Evolutionary conservation across 192 early-diverging fungal genomes (phyloP), one percentile per base, ranked within the genome.

Genomic region (Borealophlyctis nickersoniae): DNA sequence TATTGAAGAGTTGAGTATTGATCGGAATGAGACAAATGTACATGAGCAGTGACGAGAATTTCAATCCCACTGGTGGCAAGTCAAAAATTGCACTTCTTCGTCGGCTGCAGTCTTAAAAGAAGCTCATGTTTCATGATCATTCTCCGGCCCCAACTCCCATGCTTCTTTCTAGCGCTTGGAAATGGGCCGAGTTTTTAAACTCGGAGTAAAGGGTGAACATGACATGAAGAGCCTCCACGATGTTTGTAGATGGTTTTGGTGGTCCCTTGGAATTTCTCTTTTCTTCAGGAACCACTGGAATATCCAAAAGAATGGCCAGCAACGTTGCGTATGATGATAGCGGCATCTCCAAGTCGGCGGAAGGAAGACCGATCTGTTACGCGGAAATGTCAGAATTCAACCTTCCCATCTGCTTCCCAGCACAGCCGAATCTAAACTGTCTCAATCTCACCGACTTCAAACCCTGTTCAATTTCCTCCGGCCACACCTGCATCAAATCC

Each of bases 131-230:
- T n/a, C n/a, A n/a, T n/a, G n/a, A n/a, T n/a, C n/a, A n/a, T n/a
- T n/a, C n/a, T n/a, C n/a, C n/a, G n/a, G n/a, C n/a, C n/a, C n/a
- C 52, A 45, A 19, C 39, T 45, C 19, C 19, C 19, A 45, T 45
- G 19, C 23, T 65, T 34, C 73, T 33, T 22, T 73, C 77, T 59
- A 85, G 53, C 2, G 70, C 64, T 60, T 79, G 71, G 58, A 86
- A 86, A 73, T 86, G 84, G 56, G 80, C 77, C 29, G 76, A 79
- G 60, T 83, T 83, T 53, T 81, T 85, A 54, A 86, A 86, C 55
- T 84, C 84, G 11, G 75, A 68, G 60, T 83, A 86, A 52, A 84
- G 60, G 0, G 76, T 66, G 56, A 81, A 86, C 57, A 86, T 56
- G 0, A 78, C 75, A 62, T 81, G 78, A 36, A 86, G 64, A 2